Conservation (phyloP, 2,329 filamentous ascomycete genomes). For the Conoideocrella luteorostrata region DNA sequence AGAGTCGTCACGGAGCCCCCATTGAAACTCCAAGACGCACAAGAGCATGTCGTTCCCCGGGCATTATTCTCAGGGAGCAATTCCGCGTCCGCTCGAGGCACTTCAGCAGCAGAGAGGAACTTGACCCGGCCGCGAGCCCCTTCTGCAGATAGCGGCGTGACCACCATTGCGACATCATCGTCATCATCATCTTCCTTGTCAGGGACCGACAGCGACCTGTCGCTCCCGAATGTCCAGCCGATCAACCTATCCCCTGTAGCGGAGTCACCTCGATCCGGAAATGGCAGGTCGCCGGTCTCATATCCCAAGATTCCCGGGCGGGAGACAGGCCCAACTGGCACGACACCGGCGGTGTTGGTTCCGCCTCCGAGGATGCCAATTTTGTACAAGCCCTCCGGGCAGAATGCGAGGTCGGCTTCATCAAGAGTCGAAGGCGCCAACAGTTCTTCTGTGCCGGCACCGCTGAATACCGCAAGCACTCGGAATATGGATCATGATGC, state of each 20-base stretch:
- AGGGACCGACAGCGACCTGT: conserved; percentile 16
- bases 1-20: conserved; percentile 6
- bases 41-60: conserved; percentile 10
- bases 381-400: conserved; percentile 27
- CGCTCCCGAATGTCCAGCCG: conserved; percentile 15
- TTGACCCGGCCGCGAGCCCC: conserved; percentile 17
- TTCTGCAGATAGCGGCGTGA: conserved; percentile 27
- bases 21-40: neutral
- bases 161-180: conserved; percentile 25
- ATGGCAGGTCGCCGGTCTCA: conserved; percentile 24
- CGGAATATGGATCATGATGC: no score
- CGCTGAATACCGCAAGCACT: no score
- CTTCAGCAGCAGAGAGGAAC: conserved; percentile 15
- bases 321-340: conserved; percentile 8
- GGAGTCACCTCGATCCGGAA: conserved; percentile 35
- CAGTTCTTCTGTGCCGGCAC: neutral
- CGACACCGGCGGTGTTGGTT: conserved; percentile 17
- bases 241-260: conserved; percentile 41
- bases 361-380: conserved; percentile 28
- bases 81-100: conserved; percentile 13
- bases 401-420: no score
- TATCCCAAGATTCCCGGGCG: conserved; percentile 24
- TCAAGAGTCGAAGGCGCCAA: no score
- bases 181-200: no score
- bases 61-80: conserved; percentile 18